A percentile compares a stretch with the other conserved stretches of the same genome.
These are phyloP conservation scores for Agaricales sp. DNA, from an alignment of 1,284 basidiomycete genomes.

Conservation along the genomic window DNA sequence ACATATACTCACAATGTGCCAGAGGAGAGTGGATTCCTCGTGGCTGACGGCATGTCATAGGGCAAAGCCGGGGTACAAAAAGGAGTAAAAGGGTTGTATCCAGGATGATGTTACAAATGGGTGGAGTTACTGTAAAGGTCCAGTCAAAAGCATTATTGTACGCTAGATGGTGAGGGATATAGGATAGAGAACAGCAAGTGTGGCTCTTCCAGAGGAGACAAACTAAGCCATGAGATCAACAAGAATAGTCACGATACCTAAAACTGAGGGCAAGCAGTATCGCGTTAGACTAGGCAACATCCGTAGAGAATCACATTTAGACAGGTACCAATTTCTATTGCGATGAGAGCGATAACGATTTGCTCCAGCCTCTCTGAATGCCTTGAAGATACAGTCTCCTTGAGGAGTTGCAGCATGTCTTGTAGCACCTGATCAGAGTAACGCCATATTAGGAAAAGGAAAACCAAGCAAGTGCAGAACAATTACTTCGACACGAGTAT, in stretches of 20 bases:
- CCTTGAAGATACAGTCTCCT: conserved; percentile 87
- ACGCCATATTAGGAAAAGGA: conserved; percentile 5
- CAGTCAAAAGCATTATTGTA: no score
- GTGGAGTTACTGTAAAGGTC: no score
- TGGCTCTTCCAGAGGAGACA: no score
- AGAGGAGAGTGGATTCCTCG: no score
- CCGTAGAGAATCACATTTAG: conserved; percentile 26
- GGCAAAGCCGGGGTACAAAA: no score
- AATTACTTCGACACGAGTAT: conserved; percentile 83
- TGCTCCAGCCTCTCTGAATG: conserved; percentile 93
- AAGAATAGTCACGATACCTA: conserved; percentile 58
- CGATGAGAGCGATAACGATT: conserved; percentile 91
- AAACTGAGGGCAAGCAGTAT: conserved; percentile 24
- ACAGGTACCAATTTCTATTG: conserved; percentile 68
- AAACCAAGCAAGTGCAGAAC: conserved; percentile 1
- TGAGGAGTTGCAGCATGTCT: conserved; percentile 93
- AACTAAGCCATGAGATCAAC: conserved; percentile 22
- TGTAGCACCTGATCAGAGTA: conserved; percentile 63
- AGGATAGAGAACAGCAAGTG: no score
- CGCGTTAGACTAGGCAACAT: conserved; percentile 27
- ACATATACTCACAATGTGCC: no score
- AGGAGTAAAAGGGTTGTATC: no score
- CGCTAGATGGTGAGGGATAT: no score
- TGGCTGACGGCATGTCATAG: no score
- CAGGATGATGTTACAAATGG: no score